These are phyloP conservation scores for Epichloe gansuensis DNA, from an alignment of 2,329 filamentous ascomycete species.

Conservation along the genomic window DNA sequence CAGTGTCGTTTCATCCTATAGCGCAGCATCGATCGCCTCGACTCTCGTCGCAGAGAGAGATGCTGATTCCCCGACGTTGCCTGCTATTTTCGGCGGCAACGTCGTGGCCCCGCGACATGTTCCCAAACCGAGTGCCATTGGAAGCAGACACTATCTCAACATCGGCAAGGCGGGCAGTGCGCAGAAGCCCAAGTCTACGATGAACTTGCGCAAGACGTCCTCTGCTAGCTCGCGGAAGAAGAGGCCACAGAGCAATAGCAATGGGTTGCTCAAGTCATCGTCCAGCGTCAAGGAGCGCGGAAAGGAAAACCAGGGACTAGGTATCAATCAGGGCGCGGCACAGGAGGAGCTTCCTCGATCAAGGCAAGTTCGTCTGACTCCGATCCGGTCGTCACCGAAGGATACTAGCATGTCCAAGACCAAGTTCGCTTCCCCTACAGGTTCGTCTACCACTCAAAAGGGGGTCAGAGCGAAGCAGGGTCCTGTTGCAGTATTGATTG, in stretches of 20 bases:
- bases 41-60: slow-evolving; percentile 15
- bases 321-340: slow-evolving; percentile 6
- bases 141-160: slow-evolving; percentile 34
- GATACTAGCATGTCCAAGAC: neutral
- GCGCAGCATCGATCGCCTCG: slow-evolving; percentile 25
- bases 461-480: slow-evolving; percentile 12
- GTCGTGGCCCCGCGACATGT: slow-evolving; percentile 23
- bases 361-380: slow-evolving; percentile 6
- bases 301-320: slow-evolving; percentile 18
- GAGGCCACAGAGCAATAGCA: neutral
- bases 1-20: slow-evolving; percentile 34
- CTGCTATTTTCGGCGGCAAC: slow-evolving; percentile 24
- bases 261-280: neutral
- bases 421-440: neutral
- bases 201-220: slow-evolving; percentile 7
- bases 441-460: neutral
- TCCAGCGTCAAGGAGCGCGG: slow-evolving; percentile 11
- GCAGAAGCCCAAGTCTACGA: slow-evolving; percentile 10
- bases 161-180: slow-evolving; percentile 19
- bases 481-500: slow-evolving; percentile 15
- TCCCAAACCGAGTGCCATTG: slow-evolving; percentile 20
- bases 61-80: slow-evolving; percentile 26
- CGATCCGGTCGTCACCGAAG: neutral
- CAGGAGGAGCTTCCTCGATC: slow-evolving; percentile 8
- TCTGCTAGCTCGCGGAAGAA: neutral